These are phyloP conservation scores for Penicillium sp. DNA, from an alignment of 2,329 filamentous ascomycete genomes.

Conservation along the genomic window DNA sequence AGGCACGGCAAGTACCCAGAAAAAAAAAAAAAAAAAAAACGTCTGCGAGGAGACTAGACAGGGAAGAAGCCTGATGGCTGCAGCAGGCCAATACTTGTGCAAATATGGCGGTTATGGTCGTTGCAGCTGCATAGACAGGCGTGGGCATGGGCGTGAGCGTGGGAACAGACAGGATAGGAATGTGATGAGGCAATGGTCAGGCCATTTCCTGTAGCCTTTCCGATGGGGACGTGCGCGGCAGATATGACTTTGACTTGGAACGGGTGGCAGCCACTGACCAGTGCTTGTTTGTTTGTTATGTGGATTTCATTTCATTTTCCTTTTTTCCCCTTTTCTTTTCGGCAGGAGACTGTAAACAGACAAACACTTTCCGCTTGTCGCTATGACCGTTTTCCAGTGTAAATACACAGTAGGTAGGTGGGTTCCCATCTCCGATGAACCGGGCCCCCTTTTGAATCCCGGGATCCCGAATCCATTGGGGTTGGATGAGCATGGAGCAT, in stretches of 20 bases:
- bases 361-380: background rate
- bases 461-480: background rate
- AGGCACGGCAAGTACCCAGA: background rate
- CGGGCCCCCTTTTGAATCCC: constrained; percentile 6
- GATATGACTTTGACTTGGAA: background rate
- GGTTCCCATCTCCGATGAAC: background rate
- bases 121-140: constrained; percentile 8
- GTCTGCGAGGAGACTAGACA: background rate
- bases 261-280: background rate
- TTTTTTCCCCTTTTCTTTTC: background rate
- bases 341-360: background rate
- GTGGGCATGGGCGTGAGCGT: constrained; percentile 3
- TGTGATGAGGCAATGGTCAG: background rate
- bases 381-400: constrained; percentile 5
- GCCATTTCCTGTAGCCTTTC: background rate
- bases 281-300: constrained; percentile 1
- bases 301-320: no score
- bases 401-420: background rate
- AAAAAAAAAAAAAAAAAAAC: background rate
- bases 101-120: constrained; percentile 4
- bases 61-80: background rate
- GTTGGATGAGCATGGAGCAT: background rate
- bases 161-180: background rate
- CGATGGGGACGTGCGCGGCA: background rate
- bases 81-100: background rate